Evolutionary conservation across 768 basidiomycete genomes (phyloP).

Genomic region (Lenzites betulinus): DNA sequence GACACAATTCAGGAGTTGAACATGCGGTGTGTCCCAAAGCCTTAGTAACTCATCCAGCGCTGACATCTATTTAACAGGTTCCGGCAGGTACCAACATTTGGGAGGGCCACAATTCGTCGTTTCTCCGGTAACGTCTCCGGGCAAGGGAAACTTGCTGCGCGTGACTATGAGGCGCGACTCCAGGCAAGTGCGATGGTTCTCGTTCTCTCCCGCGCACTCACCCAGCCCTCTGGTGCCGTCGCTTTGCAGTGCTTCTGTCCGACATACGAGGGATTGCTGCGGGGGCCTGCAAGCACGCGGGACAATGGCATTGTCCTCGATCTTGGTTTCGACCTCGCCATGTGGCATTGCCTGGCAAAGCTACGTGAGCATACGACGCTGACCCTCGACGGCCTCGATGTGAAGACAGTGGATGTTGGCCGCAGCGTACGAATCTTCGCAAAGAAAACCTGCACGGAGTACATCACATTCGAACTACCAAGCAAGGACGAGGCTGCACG

Average conservation of each 20-base stretch:
- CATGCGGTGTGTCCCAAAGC: slow-evolving; percentile 4
- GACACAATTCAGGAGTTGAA: slow-evolving; percentile 20
- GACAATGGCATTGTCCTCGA: background rate
- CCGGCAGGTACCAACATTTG: background rate
- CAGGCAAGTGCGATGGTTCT: background rate
- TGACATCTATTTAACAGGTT: background rate
- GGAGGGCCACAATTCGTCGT: background rate
- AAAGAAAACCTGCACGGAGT: background rate
- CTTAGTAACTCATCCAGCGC: background rate
- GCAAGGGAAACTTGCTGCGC: background rate
- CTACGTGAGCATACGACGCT: background rate
- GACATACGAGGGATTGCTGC: no score
- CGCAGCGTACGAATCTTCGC: background rate
- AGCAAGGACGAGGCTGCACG: slow-evolving; percentile 1
- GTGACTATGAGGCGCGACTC: background rate
- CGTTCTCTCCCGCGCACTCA: background rate
- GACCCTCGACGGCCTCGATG: background rate
- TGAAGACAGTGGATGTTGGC: background rate
- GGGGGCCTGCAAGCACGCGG: no score
- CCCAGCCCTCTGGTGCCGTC: background rate
- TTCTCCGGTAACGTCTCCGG: background rate
- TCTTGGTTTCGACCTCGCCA: background rate
- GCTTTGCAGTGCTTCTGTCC: no score
- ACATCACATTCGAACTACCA: background rate
- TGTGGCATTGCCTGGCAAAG: background rate